Base-by-base conservation (phyloP, 139 green algal genomes). In the Chlamydomonas schloesseri region DNA sequence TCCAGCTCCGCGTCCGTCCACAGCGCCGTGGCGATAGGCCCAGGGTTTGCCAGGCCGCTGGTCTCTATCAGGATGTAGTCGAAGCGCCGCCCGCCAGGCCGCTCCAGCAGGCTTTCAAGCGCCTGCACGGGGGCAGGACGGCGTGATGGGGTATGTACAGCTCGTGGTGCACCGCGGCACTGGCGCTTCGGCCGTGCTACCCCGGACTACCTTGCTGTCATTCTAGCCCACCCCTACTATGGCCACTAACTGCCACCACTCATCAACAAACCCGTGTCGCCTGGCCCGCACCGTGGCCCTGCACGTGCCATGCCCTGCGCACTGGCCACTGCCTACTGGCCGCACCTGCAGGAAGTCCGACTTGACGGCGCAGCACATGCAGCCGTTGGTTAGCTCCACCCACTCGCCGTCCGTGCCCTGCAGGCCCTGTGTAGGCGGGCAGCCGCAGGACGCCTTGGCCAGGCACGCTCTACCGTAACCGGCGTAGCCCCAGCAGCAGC, bases 291-390 rank as follows among this genome's bases (percentile, higher is more conserved):
- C n/a, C n/a, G n/a, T n/a, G n/a, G n/a, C n/a, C n/a, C n/a, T n/a
- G n/a, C n/a, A n/a, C n/a, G n/a, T n/a, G n/a, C n/a, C n/a, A n/a
- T n/a, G n/a, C n/a, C n/a, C n/a, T n/a, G n/a, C n/a, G n/a, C n/a
- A n/a, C n/a, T n/a, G n/a, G n/a, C n/a, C n/a, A n/a, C n/a, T n/a
- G n/a, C n/a, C n/a, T n/a, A n/a, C n/a, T n/a, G n/a, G 42, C 42
- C 93, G 60, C 0, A 84, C 89, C 65, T 89, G 89, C 75, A 99
- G 88, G 89, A 99, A 98, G 82, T 98, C 93, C 65, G 90, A 94
- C 88, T 99, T 99, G 17, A 98, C 96, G 57, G 87, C 97, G 92
- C 98, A 99, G 93, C 98, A 99, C 67, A 99, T 92, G 92, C 98
- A 99, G 26, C 98, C 98, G 83, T 99, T 99, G 78, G 92, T 93